These are phyloP conservation scores for Protostelium mycophagum DNA, from an alignment of 78 protist genomes.

Conservation along the genomic window DNA sequence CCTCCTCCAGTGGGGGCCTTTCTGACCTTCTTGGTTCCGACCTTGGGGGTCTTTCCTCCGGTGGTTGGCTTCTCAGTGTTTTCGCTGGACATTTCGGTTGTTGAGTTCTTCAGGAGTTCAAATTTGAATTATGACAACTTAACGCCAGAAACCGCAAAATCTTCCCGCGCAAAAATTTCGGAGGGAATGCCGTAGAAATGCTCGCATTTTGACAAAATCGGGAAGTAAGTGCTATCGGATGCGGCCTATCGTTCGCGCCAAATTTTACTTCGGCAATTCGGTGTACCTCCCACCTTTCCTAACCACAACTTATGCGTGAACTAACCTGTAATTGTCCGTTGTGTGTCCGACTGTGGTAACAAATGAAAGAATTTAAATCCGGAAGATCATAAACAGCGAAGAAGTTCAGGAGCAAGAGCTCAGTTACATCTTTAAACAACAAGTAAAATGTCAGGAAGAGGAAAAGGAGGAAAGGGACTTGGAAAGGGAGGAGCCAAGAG, in stretches of 20 bases:
- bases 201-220: neutral
- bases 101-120: neutral
- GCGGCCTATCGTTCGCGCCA: neutral
- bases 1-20: neutral
- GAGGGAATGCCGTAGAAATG: neutral
- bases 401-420: neutral
- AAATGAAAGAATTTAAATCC: too few species aligned
- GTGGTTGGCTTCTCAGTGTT: neutral
- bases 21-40: neutral
- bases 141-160: neutral
- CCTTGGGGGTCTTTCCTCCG: constrained; percentile 1
- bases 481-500: constrained; percentile 98
- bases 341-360: too few species aligned
- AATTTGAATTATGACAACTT: neutral
- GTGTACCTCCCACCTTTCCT: neutral
- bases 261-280: neutral
- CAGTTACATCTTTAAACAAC: neutral
- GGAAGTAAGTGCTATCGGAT: too few species aligned
- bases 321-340: neutral
- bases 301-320: neutral
- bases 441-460: constrained; percentile 81
- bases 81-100: too few species aligned
- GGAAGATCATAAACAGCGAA: neutral
- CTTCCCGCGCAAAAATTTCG: neutral
- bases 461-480: constrained; percentile 93